phyloP scores from a whole-genome alignment of 768 basidiomycete species.

The Rhodotorula kratochvilovae region DNA sequence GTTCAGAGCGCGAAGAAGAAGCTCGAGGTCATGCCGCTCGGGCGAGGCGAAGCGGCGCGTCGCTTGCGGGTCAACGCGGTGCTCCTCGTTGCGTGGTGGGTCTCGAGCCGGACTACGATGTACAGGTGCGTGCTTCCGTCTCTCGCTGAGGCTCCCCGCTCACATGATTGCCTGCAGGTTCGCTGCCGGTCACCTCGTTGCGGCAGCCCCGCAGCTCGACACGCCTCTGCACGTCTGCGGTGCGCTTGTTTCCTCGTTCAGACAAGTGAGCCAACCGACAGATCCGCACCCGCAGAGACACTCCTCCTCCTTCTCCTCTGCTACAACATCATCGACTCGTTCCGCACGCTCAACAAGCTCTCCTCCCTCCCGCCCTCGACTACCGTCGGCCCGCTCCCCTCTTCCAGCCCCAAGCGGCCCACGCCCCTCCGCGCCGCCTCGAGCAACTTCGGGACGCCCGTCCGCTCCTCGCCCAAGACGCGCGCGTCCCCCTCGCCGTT shows the following conservation, averaged over 20 bases:
- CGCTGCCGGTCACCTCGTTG: conserved; percentile 29
- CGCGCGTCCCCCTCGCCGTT: conserved; percentile 23
- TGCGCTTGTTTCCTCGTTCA: neutral
- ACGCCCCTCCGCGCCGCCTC: neutral
- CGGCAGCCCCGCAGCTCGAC: conserved; percentile 20
- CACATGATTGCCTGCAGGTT: conserved; percentile 4
- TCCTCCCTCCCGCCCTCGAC: conserved; percentile 26
- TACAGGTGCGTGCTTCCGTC: conserved; percentile 11
- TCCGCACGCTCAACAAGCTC: conserved; percentile 26
- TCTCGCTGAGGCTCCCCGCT: too few relatives aligned
- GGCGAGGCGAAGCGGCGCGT: conserved; percentile 24
- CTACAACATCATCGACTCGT: conserved; percentile 36
- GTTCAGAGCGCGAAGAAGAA: conserved; percentile 22
- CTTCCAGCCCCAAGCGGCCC: conserved; percentile 7
- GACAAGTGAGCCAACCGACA: neutral
- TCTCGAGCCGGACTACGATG: conserved; percentile 16
- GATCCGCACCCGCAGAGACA: conserved; percentile 3
- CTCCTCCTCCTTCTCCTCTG: conserved; percentile 29
- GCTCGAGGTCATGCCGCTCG: conserved; percentile 25
- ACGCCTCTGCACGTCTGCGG: conserved; percentile 28
- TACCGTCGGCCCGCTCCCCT: neutral
- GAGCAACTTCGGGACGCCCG: conserved; percentile 1
- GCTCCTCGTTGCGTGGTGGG: conserved; percentile 33
- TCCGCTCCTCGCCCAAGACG: conserved; percentile 29
- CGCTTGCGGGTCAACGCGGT: conserved; percentile 33